These are phyloP conservation scores for Alternaria consortialis DNA, from an alignment of 2,329 filamentous ascomycete species.

Conservation along the genomic window DNA sequence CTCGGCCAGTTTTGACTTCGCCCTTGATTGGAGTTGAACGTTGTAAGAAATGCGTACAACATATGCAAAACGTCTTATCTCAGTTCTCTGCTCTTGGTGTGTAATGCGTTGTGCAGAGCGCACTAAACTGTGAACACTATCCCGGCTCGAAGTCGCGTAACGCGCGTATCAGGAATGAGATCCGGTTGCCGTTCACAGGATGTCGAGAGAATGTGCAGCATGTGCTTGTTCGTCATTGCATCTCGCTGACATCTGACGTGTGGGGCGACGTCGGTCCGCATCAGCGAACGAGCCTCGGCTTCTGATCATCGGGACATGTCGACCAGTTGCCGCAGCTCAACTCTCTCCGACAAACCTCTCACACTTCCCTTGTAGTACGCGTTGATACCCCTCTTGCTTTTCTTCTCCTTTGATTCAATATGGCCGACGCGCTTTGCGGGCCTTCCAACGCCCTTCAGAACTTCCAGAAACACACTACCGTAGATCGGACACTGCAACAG, in stretches of 20 bases:
- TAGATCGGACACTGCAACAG: slow-evolving; percentile 76
- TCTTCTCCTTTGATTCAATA: slow-evolving; percentile 42
- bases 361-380: slow-evolving; percentile 27
- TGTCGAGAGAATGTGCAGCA: background rate
- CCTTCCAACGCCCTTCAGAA: slow-evolving; percentile 79
- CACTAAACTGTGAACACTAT: background rate
- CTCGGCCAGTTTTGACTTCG: background rate
- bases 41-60: background rate
- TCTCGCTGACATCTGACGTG: slow-evolving; percentile 10
- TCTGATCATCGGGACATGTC: slow-evolving; percentile 15
- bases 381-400: slow-evolving; percentile 30
- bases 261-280: slow-evolving; percentile 21
- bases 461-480: slow-evolving; percentile 73
- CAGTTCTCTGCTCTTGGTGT: background rate
- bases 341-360: background rate
- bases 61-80: background rate
- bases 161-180: background rate
- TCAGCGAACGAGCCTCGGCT: slow-evolving; percentile 31
- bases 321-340: slow-evolving; percentile 4
- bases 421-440: slow-evolving; percentile 76
- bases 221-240: slow-evolving; percentile 4
- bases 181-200: background rate
- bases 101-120: background rate
- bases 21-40: background rate
- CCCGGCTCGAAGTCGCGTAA: background rate